These are phyloP conservation scores for Quercus dentata DNA, from an alignment of 306 rosid species.

Conservation along the genomic window DNA sequence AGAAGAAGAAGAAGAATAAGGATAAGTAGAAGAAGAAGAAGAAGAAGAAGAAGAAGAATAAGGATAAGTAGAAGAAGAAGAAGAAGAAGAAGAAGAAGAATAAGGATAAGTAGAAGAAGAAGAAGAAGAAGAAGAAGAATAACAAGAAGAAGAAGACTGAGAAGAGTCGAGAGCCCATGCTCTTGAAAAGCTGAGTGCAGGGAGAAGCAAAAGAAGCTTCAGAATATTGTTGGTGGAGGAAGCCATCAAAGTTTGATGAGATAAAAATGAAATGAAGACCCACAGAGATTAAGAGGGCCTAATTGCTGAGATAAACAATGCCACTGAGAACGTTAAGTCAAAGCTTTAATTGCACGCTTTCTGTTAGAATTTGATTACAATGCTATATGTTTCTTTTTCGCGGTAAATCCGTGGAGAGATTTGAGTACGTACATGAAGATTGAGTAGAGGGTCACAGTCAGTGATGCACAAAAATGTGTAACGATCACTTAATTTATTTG, in stretches of 20 bases:
- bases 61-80: too few relatives aligned
- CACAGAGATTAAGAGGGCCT: not conserved
- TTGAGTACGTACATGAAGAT: not conserved
- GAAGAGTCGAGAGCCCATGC: slow-evolving; percentile 4
- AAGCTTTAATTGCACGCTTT: too few relatives aligned
- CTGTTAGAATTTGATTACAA: too few relatives aligned
- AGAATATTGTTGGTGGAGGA: slow-evolving; percentile 13
- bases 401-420: too few relatives aligned
- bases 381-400: too few relatives aligned
- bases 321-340: not conserved
- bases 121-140: slow-evolving; percentile 23
- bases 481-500: too few relatives aligned
- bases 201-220: slow-evolving; percentile 37
- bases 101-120: slow-evolving; percentile 6
- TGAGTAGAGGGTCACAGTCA: too few relatives aligned
- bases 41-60: slow-evolving; percentile 34
- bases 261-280: not conserved
- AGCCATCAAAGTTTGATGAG: slow-evolving; percentile 40
- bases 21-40: too few relatives aligned
- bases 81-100: slow-evolving; percentile 45
- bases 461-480: too few relatives aligned
- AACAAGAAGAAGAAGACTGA: too few relatives aligned
- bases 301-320: not conserved
- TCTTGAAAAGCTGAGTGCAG: slow-evolving; percentile 16
- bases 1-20: too few relatives aligned